These are phyloP conservation scores for Sporodiniella umbellata DNA, from an alignment of 371 early-diverging fungal species.

Conservation along the genomic window DNA sequence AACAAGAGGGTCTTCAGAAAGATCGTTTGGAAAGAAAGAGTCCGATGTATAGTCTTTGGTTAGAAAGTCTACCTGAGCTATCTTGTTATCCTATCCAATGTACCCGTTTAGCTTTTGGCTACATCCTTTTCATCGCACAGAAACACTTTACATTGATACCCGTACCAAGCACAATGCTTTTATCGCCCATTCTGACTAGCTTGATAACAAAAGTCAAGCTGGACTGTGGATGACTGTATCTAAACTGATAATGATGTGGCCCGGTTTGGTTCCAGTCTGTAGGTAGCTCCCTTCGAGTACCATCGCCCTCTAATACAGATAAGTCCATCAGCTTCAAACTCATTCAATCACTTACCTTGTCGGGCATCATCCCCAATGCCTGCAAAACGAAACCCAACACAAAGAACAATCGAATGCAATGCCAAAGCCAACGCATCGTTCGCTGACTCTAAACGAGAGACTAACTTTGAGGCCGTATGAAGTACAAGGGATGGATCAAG, in stretches of 20 bases:
- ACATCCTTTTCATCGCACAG: background rate
- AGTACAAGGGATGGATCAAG: conserved; percentile 41
- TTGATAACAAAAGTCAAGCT: conserved; percentile 70
- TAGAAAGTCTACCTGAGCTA: conserved; percentile 54
- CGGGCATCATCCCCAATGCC: conserved; percentile 64
- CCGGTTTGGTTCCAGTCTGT: conserved; percentile 55
- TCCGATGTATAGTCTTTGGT: conserved; percentile 53
- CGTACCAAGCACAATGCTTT: conserved; percentile 65
- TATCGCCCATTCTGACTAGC: conserved; percentile 59
- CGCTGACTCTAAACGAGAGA: conserved; percentile 28
- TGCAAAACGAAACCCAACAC: conserved; percentile 57
- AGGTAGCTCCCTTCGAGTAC: conserved; percentile 38
- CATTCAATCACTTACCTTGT: conserved; percentile 25
- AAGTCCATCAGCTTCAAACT: background rate
- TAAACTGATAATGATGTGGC: conserved; percentile 58
- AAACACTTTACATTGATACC: conserved; percentile 53
- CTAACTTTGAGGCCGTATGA: conserved; percentile 21
- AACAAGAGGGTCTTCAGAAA: conserved; percentile 40
- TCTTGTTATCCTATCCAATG: conserved; percentile 53
- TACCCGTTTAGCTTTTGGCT: no score
- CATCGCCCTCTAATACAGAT: conserved; percentile 27
- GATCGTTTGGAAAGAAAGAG: conserved; percentile 53
- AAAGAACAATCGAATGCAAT: conserved; percentile 57
- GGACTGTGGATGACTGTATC: conserved; percentile 70
- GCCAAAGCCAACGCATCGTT: conserved; percentile 59